phyloP scores from a whole-genome alignment of 176 grass and related monocot genomes.

The Zea mays region Zm-B73-REFERENCE-NAM-5.0 NC_050098.1:220899501-220900000 shows the following conservation, averaged over 20 bases:
- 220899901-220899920: conserved; percentile 53
- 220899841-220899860: conserved; percentile 69
- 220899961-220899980: conserved; percentile 46
- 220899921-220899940: conserved; percentile 91
- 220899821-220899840: conserved; percentile 64
- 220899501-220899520: conserved; percentile 55
- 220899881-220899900: conserved; percentile 67
- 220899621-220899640: conserved; percentile 75
- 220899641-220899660: conserved; percentile 57
- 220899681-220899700: conserved; percentile 21
- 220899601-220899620: conserved; percentile 86
- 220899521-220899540: conserved; percentile 63
- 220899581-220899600: conserved; percentile 68
- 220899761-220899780: conserved; percentile 88
- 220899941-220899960: conserved; percentile 63
- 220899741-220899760: not conserved
- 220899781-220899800: conserved; percentile 76
- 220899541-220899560: conserved; percentile 57
- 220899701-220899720: not conserved
- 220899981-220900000: conserved; percentile 83
- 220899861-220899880: conserved; percentile 51
- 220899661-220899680: conserved; percentile 71
- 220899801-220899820: conserved; percentile 75
- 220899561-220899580: conserved; percentile 81
- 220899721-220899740: not conserved